phyloP scores from a whole-genome alignment of 2,329 filamentous ascomycete genomes.

The Paraphoma sp. region DNA sequence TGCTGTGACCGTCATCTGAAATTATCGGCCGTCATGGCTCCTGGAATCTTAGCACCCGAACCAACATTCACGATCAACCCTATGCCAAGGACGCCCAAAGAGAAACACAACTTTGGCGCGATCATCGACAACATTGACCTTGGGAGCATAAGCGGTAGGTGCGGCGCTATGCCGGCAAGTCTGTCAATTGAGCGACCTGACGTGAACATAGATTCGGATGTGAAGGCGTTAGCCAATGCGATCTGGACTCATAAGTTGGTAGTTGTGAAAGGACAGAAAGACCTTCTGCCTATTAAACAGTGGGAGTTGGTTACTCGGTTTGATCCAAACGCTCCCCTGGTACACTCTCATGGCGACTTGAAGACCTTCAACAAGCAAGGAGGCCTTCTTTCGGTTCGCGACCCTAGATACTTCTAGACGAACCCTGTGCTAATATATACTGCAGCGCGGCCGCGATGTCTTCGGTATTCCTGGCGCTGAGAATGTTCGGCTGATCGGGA shows the following conservation, averaged over 20 bases:
- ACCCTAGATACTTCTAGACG: too few species aligned
- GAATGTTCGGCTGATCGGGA: slow-evolving; percentile 55
- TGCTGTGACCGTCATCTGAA: background rate
- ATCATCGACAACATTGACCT: slow-evolving; percentile 49
- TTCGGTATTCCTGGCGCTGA: slow-evolving; percentile 50
- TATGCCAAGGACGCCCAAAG: slow-evolving; percentile 4
- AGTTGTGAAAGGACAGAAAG: slow-evolving; percentile 52
- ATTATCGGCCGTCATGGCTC: background rate
- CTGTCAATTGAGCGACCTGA: too few species aligned
- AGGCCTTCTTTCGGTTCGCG: slow-evolving; percentile 41
- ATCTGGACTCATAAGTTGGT: slow-evolving; percentile 56
- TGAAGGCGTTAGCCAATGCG: background rate
- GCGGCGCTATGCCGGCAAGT: too few species aligned
- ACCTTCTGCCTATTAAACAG: slow-evolving; percentile 52
- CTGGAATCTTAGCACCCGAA: background rate
- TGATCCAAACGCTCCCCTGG: slow-evolving; percentile 50
- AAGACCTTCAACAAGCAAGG: slow-evolving; percentile 52
- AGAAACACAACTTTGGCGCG: slow-evolving; percentile 18
- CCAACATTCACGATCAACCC: slow-evolving; percentile 5
- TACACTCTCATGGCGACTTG: slow-evolving; percentile 53
- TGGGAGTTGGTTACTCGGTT: slow-evolving; percentile 55
- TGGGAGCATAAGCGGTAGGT: slow-evolving; percentile 44
- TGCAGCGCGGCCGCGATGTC: too few species aligned
- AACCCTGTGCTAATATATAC: too few species aligned
- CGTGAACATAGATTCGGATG: background rate